Evolutionary conservation across 441 rosid genomes (phyloP), one percentile per base, ranked within the genome.

Genomic region (Arabidopsis hybrid): DNA sequence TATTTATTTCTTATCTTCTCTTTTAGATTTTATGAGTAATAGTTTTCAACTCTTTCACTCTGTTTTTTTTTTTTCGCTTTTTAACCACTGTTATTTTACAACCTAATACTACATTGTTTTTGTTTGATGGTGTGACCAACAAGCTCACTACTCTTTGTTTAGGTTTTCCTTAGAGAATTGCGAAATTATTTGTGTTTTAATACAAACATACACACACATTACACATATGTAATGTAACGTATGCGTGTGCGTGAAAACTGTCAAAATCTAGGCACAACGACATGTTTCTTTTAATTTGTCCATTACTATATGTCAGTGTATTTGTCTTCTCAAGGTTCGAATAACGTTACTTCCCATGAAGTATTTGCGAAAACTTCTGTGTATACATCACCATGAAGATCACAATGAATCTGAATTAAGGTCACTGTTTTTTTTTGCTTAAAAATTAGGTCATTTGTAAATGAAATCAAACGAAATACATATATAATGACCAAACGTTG

Each of bases 41-140:
- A 52, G 13, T 32, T 57, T 55, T 34, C n/a, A 49, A 17, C 29
- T 49, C 10, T 49, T 49, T 3, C 3, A 8, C 11, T 8, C 9
- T 17, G 8, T 47, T 47, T 17, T 49, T 26, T 14, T 32, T 49
- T 40, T 64, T 56, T 61, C 47, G 18, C 34, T 35, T 68, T 69
- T 69, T 14, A 56, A 57, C 52, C 65, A 47, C 61, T 51, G 49
- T 69, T 36, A 53, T 62, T 75, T 55, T 75, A 57, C 53, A 56
- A 62, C 10, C 6, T 61, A 13, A 34, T 32, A 51, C 42, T 26
- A 26, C 29, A 26, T 26, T 46, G 60, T 70, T 31, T 43, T 47
- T 61, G 40, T 32, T n/a, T 29, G 31, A 47, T 47, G 55, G 61
- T 64, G 71, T 50, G 75, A 70, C 75, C 65, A 76, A 47, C 71